Percentiles rank a stretch among this genome's conserved stretches.
Evolutionary conservation across 1,284 basidiomycete species (phyloP).

Genomic region (Ustilago loliicola): DNA sequence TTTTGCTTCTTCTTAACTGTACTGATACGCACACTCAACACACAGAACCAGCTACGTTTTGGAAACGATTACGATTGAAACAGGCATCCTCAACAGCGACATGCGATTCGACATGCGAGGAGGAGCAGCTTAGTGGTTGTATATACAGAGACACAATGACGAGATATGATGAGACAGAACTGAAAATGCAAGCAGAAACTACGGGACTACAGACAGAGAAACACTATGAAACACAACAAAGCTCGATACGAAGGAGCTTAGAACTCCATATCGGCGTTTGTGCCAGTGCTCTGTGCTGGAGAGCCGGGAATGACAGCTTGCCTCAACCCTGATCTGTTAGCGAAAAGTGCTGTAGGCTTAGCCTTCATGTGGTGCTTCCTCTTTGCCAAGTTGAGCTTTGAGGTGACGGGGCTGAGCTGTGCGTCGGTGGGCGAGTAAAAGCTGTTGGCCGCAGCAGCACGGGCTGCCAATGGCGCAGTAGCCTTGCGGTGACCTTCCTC

Average conservation of each 20-base stretch:
- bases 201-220: background rate
- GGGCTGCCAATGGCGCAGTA: slow-evolving; percentile 64
- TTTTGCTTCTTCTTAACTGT: background rate
- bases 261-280: slow-evolving; percentile 48
- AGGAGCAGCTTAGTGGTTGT: slow-evolving; percentile 7
- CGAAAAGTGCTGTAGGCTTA: slow-evolving; percentile 68
- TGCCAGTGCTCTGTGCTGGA: slow-evolving; percentile 46
- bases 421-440: slow-evolving; percentile 69
- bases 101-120: slow-evolving; percentile 10
- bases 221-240: background rate
- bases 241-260: background rate
- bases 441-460: slow-evolving; percentile 62
- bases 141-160: slow-evolving; percentile 11
- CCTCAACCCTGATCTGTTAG: slow-evolving; percentile 51
- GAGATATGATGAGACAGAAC: background rate
- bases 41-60: background rate
- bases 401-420: slow-evolving; percentile 68
- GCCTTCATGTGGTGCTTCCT: slow-evolving; percentile 67
- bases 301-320: slow-evolving; percentile 46
- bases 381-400: slow-evolving; percentile 69
- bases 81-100: slow-evolving; percentile 12
- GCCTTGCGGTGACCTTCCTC: slow-evolving; percentile 68
- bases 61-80: background rate
- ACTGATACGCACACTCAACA: background rate
- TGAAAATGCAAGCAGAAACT: background rate